Evolutionary conservation across 495 filamentous ascomycete species (phyloP), one percentile per base, ranked within the genome.

Genomic region (Neohortaea acidophila): DNA sequence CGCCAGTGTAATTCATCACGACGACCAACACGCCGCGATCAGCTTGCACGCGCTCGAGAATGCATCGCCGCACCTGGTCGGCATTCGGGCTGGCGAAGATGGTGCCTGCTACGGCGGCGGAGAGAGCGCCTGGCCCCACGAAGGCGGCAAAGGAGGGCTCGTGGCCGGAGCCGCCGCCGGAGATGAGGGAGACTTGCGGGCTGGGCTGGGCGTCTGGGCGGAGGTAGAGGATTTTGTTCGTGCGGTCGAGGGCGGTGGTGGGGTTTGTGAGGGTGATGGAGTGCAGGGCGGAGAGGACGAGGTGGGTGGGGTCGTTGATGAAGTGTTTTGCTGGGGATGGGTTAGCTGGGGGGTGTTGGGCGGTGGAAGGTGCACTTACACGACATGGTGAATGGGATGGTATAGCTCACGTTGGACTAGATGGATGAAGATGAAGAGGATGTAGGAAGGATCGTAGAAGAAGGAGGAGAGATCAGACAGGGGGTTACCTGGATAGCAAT

Each of bases 51-150:
- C 81, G 64, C 31, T 74, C 67, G 51, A 79, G 74, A 26, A 89
- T 75, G 32, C 77, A 81, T 39, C 67, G 67, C 36, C 82, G 72
- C 36, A 97, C 74, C 59, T 96, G 89, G 61, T 86, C 81, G 0
- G 87, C 84, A 4, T 69, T 73, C 1, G 89, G 89, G 13, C 72
- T 80, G 5, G 89, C 89, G 51, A 97, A 97, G 56, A 97, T 92
- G 0, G 84, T 85, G 1, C 89, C 89, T 0, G 86, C 82, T 8
- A 92, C 86, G 0, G 81, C 78, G 33, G 80, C 87, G 35, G 75
- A 76, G 15, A 94, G 72, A n/a, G 94, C 57, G 34, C 87, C 89
- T 1, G 62, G 59, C 17, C 75, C 75, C 12, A 77, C 74, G 40
- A 68, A 79, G 42, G 67, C 77, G 1, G 81, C 73, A 54, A 94